Conservation (phyloP, 169 alveolate genomes). For the Amoebophrya sp. region DNA sequence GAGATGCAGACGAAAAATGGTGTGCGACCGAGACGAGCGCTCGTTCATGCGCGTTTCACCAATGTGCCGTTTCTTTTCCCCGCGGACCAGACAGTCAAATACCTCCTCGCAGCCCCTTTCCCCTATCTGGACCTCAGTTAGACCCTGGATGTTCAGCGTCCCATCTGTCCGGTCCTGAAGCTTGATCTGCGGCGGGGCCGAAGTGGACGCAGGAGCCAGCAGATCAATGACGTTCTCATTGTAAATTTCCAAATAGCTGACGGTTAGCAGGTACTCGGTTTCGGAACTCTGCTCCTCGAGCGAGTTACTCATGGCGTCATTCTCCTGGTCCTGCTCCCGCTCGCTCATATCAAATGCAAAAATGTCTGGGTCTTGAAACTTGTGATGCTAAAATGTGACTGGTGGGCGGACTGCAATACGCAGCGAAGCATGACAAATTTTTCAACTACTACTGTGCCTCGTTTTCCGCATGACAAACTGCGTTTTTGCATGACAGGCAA, state of each 20-base stretch:
- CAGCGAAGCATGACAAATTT: no score
- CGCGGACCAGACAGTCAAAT: constrained; percentile 44
- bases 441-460: no score
- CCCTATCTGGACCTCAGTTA: constrained; percentile 46
- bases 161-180: constrained; percentile 41
- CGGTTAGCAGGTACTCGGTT: constrained; percentile 49
- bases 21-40: constrained; percentile 57
- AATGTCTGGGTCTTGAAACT: no score
- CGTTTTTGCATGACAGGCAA: no score
- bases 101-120: constrained; percentile 38
- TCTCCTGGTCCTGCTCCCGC: no score
- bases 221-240: constrained; percentile 56
- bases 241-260: constrained; percentile 56
- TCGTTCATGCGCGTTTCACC: constrained; percentile 60
- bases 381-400: no score
- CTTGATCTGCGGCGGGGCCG: constrained; percentile 41
- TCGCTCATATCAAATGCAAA: no score
- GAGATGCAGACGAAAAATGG: constrained; percentile 50
- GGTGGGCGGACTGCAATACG: no score
- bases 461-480: no score
- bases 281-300: no score
- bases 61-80: constrained; percentile 51
- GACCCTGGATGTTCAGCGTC: constrained; percentile 44
- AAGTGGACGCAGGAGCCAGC: no score
- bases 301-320: no score